Conservation (phyloP, 2,329 filamentous ascomycete genomes). For the Talaromyces amestolkiae region DNA sequence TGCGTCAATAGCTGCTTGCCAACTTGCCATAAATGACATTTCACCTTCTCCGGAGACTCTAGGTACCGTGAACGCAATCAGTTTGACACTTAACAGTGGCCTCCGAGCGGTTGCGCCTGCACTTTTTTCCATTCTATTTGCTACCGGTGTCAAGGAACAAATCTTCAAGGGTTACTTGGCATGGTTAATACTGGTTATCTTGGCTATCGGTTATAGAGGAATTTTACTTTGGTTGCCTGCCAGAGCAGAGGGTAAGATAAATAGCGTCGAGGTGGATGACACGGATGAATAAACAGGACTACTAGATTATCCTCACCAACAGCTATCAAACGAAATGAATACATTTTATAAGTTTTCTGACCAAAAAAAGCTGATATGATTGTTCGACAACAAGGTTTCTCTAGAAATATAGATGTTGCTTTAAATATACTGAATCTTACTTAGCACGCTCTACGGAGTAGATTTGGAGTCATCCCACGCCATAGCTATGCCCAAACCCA, state of each 20-base stretch:
- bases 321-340: too few species aligned
- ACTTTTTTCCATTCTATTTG: constrained; percentile 65
- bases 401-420: not conserved
- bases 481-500: not conserved
- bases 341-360: not conserved
- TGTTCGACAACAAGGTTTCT: not conserved
- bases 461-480: not conserved
- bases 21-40: constrained; percentile 73
- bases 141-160: constrained; percentile 61
- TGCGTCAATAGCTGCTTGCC: constrained; percentile 53
- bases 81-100: constrained; percentile 60
- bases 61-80: constrained; percentile 69
- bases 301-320: not conserved
- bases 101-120: constrained; percentile 66
- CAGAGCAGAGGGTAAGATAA: constrained; percentile 16
- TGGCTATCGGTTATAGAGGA: constrained; percentile 38
- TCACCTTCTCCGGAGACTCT: constrained; percentile 63
- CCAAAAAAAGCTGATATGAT: not conserved
- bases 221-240: constrained; percentile 19
- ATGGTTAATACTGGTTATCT: constrained; percentile 56
- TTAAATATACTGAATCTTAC: not conserved
- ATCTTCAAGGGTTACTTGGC: constrained; percentile 64
- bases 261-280: not conserved
- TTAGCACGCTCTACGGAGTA: not conserved
- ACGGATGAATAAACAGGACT: not conserved